phyloP scores from a whole-genome alignment of 78 protist genomes.

The Tieghemostelium lacteum region DNA sequence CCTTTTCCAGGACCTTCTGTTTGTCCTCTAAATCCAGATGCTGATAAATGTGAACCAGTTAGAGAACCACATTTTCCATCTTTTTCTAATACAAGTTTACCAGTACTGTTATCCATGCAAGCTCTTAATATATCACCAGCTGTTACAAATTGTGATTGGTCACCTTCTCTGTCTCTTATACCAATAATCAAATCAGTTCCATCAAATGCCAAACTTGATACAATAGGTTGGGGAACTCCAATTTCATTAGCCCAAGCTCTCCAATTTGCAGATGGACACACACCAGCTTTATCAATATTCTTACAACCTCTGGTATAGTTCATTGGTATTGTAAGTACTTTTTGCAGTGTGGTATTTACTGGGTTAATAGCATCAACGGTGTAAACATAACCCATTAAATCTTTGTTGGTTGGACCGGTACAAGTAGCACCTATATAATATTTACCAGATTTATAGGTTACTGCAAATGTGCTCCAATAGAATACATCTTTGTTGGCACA shows the following conservation, averaged over 20 bases:
- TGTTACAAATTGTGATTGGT: constrained; percentile 13
- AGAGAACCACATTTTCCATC: constrained; percentile 58
- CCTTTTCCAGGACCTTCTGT: constrained; percentile 62
- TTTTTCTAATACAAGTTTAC: constrained; percentile 25
- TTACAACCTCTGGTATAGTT: constrained; percentile 61
- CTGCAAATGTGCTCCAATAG: constrained; percentile 30
- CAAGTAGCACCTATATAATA: constrained; percentile 43
- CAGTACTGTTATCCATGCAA: constrained; percentile 4
- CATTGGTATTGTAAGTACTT: constrained; percentile 6
- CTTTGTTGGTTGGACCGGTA: constrained; percentile 22
- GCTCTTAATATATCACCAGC: constrained; percentile 44
- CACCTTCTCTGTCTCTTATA: constrained; percentile 61
- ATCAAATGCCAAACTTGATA: constrained; percentile 46
- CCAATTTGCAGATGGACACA: constrained; percentile 19
- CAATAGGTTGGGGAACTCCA: constrained; percentile 49
- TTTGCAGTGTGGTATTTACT: neutral
- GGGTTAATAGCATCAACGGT: constrained; percentile 14
- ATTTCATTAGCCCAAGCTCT: constrained; percentile 18
- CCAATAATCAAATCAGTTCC: constrained; percentile 21
- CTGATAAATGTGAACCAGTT: constrained; percentile 19
- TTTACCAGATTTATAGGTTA: constrained; percentile 42
- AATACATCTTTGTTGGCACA: constrained; percentile 12
- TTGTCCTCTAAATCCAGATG: constrained; percentile 40
- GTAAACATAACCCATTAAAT: constrained; percentile 7
- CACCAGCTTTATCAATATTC: constrained; percentile 13